These are phyloP conservation scores for Tranzscheliella williamsii DNA, from an alignment of 1,284 basidiomycete genomes.

Conservation along the genomic window DNA sequence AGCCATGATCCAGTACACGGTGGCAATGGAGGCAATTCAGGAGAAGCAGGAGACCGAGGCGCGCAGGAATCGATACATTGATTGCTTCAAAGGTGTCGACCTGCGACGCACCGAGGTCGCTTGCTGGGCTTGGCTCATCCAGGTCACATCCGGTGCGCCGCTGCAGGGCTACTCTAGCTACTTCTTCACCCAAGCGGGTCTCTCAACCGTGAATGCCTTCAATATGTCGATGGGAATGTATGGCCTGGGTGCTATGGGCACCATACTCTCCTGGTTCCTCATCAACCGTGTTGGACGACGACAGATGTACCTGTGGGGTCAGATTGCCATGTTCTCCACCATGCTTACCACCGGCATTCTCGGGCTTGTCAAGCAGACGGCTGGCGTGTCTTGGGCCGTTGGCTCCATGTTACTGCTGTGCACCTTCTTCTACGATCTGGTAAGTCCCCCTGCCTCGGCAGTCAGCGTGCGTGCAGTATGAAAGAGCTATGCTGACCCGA, in stretches of 20 bases:
- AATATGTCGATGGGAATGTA: conserved; percentile 62
- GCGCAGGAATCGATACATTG: conserved; percentile 60
- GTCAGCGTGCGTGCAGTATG: no score
- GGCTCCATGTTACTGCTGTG: conserved; percentile 63
- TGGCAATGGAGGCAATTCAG: conserved; percentile 63
- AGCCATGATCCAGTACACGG: conserved; percentile 63
- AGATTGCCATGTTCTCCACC: conserved; percentile 59
- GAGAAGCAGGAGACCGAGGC: conserved; percentile 59
- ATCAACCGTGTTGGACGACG: conserved; percentile 62
- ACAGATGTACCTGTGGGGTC: conserved; percentile 64
- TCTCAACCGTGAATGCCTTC: conserved; percentile 60
- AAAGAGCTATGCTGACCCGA: no score
- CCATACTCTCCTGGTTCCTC: conserved; percentile 62
- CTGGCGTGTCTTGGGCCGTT: conserved; percentile 58
- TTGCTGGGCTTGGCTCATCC: conserved; percentile 58
- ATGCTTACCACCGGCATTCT: conserved; percentile 65
- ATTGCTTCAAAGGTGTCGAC: conserved; percentile 64
- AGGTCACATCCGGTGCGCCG: conserved; percentile 57
- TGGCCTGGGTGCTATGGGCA: conserved; percentile 61
- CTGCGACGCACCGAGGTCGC: conserved; percentile 63
- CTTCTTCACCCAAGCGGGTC: conserved; percentile 63
- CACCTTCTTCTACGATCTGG: conserved; percentile 62
- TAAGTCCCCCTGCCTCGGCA: no score
- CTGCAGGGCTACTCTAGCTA: conserved; percentile 58
- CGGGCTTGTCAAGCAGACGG: conserved; percentile 15